Percentiles rank a stretch among this genome's conserved stretches.
Evolutionary conservation across 2,329 filamentous ascomycete species (phyloP).

Genomic region (Orbilia blumenaviensis): DNA sequence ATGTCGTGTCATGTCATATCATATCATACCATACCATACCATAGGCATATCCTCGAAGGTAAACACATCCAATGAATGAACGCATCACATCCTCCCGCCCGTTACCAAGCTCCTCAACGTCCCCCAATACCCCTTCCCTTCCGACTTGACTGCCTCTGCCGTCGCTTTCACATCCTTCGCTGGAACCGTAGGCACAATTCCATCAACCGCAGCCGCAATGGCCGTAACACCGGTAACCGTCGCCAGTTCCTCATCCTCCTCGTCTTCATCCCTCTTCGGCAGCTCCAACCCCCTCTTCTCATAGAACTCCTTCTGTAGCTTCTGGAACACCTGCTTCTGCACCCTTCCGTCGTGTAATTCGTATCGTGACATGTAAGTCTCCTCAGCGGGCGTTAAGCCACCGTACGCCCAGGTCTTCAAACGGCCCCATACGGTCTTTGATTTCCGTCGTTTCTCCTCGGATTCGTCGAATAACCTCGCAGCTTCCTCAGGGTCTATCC

Average conservation of each 20-base stretch:
- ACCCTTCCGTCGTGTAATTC: slow-evolving; percentile 42
- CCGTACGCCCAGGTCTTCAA: slow-evolving; percentile 56
- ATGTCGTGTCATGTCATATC: no score
- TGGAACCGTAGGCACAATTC: slow-evolving; percentile 38
- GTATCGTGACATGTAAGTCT: slow-evolving; percentile 54
- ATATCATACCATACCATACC: neutral
- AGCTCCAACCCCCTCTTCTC: slow-evolving; percentile 49
- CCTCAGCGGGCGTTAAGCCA: slow-evolving; percentile 57
- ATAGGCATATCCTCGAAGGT: no score
- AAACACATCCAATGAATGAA: neutral
- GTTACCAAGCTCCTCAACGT: slow-evolving; percentile 38
- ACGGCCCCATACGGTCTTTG: slow-evolving; percentile 51
- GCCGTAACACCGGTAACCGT: slow-evolving; percentile 23
- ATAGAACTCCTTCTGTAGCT: slow-evolving; percentile 48
- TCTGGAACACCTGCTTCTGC: slow-evolving; percentile 46
- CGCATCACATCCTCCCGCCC: slow-evolving; percentile 32
- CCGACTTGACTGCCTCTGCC: slow-evolving; percentile 30
- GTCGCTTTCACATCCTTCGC: slow-evolving; percentile 39
- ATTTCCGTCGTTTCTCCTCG: slow-evolving; percentile 44
- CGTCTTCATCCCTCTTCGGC: slow-evolving; percentile 42
- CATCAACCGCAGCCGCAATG: slow-evolving; percentile 35
- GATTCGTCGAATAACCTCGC: slow-evolving; percentile 39
- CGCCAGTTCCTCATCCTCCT: slow-evolving; percentile 32
- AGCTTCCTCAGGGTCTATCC: slow-evolving; percentile 39
- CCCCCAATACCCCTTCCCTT: slow-evolving; percentile 48